These are phyloP conservation scores for Hanseniaspora clermontiae DNA, from an alignment of 805 yeast species.

Conservation along the genomic window DNA sequence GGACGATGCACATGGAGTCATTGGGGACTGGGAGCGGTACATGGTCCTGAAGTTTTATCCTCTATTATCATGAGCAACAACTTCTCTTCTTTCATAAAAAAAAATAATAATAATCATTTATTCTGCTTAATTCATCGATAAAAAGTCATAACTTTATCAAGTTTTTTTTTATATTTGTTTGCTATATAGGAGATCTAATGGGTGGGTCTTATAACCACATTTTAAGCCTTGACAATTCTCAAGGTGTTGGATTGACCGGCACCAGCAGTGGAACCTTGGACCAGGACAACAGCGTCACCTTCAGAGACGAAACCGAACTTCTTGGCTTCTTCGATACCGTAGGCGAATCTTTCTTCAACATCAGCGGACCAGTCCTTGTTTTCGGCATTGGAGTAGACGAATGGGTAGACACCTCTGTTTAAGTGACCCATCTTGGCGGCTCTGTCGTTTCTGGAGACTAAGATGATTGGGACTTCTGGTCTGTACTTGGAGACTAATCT, in stretches of 20 bases:
- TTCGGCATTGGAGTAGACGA: conserved; percentile 54
- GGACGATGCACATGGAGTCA: conserved; percentile 15
- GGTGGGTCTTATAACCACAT: too few species aligned
- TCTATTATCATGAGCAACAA: conserved; percentile 13
- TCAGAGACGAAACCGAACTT: conserved; percentile 70
- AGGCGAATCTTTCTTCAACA: conserved; percentile 85
- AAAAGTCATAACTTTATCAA: conserved; percentile 12
- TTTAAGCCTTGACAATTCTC: conserved; percentile 78
- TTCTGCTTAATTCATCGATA: not conserved
- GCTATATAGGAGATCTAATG: not conserved
- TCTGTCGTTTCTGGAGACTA: conserved; percentile 91
- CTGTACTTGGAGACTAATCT: conserved; percentile 95
- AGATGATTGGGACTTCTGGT: conserved; percentile 92
- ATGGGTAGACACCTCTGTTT: conserved; percentile 98
- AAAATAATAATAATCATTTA: not conserved
- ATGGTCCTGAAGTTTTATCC: conserved; percentile 22
- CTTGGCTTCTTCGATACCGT: conserved; percentile 83
- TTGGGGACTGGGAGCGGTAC: conserved; percentile 26
- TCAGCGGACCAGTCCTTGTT: conserved; percentile 85
- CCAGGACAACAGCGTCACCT: conserved; percentile 84
- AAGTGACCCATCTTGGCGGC: conserved; percentile 93
- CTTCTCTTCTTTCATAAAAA: too few species aligned
- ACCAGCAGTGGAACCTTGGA: conserved; percentile 99
- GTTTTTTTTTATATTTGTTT: not conserved
- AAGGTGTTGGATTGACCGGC: conserved; percentile 97